Base-by-base conservation (phyloP, 495 filamentous ascomycete species). In the Penicilliopsis zonata region DNA sequence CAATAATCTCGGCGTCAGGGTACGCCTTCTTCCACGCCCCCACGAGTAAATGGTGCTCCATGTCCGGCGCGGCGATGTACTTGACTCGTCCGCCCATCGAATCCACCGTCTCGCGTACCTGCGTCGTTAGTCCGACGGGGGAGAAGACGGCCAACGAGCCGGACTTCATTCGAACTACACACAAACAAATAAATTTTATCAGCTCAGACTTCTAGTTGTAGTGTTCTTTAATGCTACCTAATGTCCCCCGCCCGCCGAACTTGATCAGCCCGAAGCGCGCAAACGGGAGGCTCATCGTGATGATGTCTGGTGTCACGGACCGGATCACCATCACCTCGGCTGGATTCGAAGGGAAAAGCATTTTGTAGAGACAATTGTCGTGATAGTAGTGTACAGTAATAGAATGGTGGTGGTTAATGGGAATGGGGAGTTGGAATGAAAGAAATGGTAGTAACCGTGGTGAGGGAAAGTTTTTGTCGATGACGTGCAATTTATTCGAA, bases 1-100 rank as follows among this genome's bases (percentile, higher is more conserved):
- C 87, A 42, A 96, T 69, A 24, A 98, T 67, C 35, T 75, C 70
- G 5, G 90, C 86, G 13, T 67, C 41, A 0, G 86, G 86, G 52
- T 69, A 98, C 4, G 72, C 83, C 12, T 68, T 55, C 37, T 80
- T 73, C 92, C 90, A 98, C 9, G 80, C 58, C 1, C 79, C 76
- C 12, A 96, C 48, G 60, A 83, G 86, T 49, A 96, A 81, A 66
- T 98, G 88, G 56, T 96, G 90, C 57, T 94, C 80, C 13, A 86
- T 70, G 49, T 96, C 90, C 13, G 76, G 69, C 3, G 88, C 86
- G 8, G 86, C 69, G 37, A 96, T 74, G 65, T 96, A 95, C 29
- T 65, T 68, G 28, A 98, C 75, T 15, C 75, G 63, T 25, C 71
- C 69, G 34, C 84, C 85, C 14, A 86, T 57, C n/a, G 61, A 55